Conservation (phyloP, 2,329 filamentous ascomycete species). For the Plenodomus lindquistii region DNA sequence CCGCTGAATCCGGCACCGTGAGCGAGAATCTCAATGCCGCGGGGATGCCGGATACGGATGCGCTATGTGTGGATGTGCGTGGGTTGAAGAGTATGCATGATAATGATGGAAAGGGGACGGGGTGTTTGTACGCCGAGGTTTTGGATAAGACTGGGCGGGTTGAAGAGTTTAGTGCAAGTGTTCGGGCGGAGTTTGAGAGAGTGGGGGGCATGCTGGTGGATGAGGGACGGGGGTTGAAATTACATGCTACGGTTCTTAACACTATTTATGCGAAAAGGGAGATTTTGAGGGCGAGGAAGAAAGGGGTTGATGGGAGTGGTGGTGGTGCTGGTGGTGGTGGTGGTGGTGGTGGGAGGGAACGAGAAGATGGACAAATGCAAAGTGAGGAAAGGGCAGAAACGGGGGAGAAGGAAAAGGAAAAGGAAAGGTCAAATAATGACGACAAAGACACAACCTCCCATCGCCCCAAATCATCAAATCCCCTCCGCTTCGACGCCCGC, state of each 20-base stretch:
- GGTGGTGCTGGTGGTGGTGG: no score
- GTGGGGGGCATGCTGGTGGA: constrained; percentile 58
- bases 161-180: constrained; percentile 59
- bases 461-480: no score
- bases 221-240: constrained; percentile 66
- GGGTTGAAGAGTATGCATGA: constrained; percentile 65
- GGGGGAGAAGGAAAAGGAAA: constrained; percentile 1
- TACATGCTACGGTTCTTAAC: constrained; percentile 87
- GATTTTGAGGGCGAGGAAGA: constrained; percentile 31
- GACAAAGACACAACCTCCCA: no score
- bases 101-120: constrained; percentile 58
- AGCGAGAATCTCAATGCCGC: constrained; percentile 34
- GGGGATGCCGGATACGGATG: constrained; percentile 27
- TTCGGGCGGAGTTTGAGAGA: constrained; percentile 60
- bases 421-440: not conserved
- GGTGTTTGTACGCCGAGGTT: constrained; percentile 69
- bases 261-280: constrained; percentile 81
- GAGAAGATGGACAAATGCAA: no score
- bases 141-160: constrained; percentile 58
- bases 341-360: no score
- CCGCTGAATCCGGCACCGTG: constrained; percentile 22
- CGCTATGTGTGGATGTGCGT: constrained; percentile 50
- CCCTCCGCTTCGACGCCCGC: constrained; percentile 48
- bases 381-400: constrained; percentile 4
- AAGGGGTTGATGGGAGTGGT: no score